Conservation (phyloP, 805 yeast species). For the Saccharomycopsis sp. region DNA sequence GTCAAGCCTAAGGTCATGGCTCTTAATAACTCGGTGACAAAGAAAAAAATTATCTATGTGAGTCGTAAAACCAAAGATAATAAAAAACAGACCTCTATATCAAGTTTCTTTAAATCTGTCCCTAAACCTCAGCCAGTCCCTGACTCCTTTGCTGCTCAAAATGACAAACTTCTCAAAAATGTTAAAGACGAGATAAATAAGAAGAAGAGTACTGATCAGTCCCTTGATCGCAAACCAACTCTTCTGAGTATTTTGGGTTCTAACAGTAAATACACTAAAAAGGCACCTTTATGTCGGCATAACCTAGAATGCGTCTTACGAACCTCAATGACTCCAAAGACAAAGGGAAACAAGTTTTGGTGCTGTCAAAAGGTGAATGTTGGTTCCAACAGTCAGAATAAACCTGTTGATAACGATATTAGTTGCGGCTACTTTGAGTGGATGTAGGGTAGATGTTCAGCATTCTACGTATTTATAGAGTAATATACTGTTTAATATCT, state of each 20-base stretch:
- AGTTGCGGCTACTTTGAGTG: constrained; percentile 53
- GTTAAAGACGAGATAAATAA: constrained; percentile 2
- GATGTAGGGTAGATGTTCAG: too few relatives aligned
- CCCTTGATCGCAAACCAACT: neutral
- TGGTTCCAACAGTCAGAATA: constrained; percentile 2
- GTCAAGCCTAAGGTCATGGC: neutral
- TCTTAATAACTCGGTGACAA: neutral
- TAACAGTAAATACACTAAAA: neutral
- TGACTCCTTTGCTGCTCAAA: neutral
- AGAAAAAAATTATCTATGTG: constrained; percentile 10
- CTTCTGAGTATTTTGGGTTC: neutral
- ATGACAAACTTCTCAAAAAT: constrained; percentile 1
- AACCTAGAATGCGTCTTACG: constrained; percentile 39
- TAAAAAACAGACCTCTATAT: constrained; percentile 22
- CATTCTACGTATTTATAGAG: too few relatives aligned
- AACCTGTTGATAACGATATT: constrained; percentile 26
- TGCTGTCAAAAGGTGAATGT: constrained; percentile 35
- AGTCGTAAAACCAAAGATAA: constrained; percentile 12
- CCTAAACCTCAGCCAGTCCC: neutral
- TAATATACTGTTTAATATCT: too few relatives aligned
- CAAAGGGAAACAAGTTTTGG: constrained; percentile 50
- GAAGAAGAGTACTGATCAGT: neutral
- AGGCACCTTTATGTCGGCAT: constrained; percentile 43
- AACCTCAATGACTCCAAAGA: constrained; percentile 37
- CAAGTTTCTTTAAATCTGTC: constrained; percentile 24